A percentile compares a stretch with the other conserved stretches of the same genome.
These are phyloP conservation scores for Lyophyllum decastes DNA, from an alignment of 768 basidiomycete genomes.

Conservation along the genomic window DNA sequence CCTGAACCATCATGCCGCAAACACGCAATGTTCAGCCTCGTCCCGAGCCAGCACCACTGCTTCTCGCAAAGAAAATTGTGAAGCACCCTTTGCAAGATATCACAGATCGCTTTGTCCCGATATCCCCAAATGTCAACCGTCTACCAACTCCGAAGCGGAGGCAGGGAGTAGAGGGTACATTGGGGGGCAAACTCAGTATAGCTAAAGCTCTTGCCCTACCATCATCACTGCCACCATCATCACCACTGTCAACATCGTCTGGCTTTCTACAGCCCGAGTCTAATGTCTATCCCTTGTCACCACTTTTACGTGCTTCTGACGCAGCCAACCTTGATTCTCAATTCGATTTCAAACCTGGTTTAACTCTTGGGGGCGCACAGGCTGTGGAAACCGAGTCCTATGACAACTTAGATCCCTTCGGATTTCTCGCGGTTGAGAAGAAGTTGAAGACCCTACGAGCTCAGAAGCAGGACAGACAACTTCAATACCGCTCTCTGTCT, in stretches of 20 bases:
- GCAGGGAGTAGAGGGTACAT: neutral
- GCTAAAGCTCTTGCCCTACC: neutral
- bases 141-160: constrained; percentile 3
- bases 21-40: neutral
- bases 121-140: neutral
- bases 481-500: constrained; percentile 13
- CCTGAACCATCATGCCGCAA: constrained; percentile 3
- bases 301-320: neutral
- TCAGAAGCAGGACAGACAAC: constrained; percentile 20
- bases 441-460: constrained; percentile 46
- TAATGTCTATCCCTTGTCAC: neutral
- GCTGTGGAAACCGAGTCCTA: constrained; percentile 17
- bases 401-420: constrained; percentile 53
- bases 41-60: neutral
- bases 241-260: constrained; percentile 15
- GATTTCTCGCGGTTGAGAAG: constrained; percentile 55
- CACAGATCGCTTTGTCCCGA: constrained; percentile 11
- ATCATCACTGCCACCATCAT: constrained; percentile 17
- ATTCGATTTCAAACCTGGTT: neutral
- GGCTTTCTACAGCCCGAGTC: neutral
- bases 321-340: constrained; percentile 1
- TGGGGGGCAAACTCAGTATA: neutral
- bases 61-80: neutral
- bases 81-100: constrained; percentile 19
- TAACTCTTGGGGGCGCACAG: constrained; percentile 6